Base-by-base conservation (phyloP, 2,329 filamentous ascomycete genomes). In the Blumeriella jaapii region DNA sequence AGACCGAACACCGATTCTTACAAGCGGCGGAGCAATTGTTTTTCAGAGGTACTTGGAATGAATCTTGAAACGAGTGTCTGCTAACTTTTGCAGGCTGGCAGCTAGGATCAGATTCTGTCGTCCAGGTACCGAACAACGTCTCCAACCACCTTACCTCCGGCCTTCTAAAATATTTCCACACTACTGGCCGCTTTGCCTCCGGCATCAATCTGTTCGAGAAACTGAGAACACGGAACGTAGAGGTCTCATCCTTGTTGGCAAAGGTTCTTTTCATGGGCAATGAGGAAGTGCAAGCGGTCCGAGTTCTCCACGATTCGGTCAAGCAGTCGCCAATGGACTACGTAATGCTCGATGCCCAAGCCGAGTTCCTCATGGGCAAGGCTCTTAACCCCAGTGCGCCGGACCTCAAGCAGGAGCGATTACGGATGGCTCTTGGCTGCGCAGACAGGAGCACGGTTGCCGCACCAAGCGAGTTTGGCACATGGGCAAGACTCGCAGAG, bases 161-260 rank as follows among this genome's bases (percentile, higher is more conserved):
- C 3, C 73, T 98, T 5, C 67, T 98, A 19, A 84, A 83, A 59
- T 98, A 98, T 57, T 93, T 98, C 49, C 77, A 87, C 51, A 98
- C 91, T 0, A 96, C 89, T 0, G 93, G 91, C 12, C 78, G 91
- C 40, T 95, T 91, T 52, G 74, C 87, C 6, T 96, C 91, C 0
- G 91, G 87, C 10, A 94, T 98, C 59, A 98, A 98, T 49, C 69
- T 98, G 1, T 98, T 98, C 51, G 86, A 96, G 60, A 98, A 98
- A 61, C 71, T 98, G 31, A 79, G 89, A 28, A 78, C 78, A 8
- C 81, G 86, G 43, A 93, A 95, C 53, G 75, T 89, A 1, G 91
- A 98, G 55, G 87, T 98, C 1, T 93, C 91, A 0, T 96, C 91
- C 0, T 67, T 98, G 1, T 68, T 98, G 14, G 82, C 91, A 16